A percentile compares a stretch with the other conserved stretches of the same genome.
These are phyloP conservation scores for Blastocystis sp. DNA, from an alignment of 352 stramenopile species.

Conservation along the genomic window DNA sequence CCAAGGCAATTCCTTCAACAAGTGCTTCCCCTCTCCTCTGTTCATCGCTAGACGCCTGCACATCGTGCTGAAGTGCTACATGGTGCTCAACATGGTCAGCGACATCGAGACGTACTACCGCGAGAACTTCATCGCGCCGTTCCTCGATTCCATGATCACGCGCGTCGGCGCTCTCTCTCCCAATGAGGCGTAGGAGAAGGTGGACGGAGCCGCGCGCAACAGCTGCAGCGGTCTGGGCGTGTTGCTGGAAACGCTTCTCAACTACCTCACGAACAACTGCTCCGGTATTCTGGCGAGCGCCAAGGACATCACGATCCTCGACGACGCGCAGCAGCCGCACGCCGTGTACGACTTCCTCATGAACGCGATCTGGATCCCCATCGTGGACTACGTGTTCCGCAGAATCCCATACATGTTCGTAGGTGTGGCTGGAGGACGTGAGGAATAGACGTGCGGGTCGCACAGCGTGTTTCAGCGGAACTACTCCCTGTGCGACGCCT, in stretches of 20 bases:
- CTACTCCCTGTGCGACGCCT: constrained; percentile 11
- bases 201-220: constrained; percentile 50
- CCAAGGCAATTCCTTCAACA: constrained; percentile 27
- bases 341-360: constrained; percentile 38
- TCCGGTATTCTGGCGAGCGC: not conserved
- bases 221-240: constrained; percentile 37
- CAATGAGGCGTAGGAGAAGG: constrained; percentile 17
- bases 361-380: constrained; percentile 13
- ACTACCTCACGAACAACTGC: constrained; percentile 43
- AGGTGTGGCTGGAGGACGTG: not conserved
- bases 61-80: constrained; percentile 45
- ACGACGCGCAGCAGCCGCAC: not conserved
- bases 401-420: constrained; percentile 45
- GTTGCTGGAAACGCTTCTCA: constrained; percentile 20
- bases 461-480: constrained; percentile 61
- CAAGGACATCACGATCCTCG: not conserved
- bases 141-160: constrained; percentile 62
- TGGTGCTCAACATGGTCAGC: constrained; percentile 36
- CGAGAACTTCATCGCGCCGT: constrained; percentile 52
- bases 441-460: constrained; percentile 29
- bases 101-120: constrained; percentile 55
- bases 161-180: not conserved
- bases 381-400: constrained; percentile 66
- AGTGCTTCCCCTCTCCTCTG: not conserved
- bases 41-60: constrained; percentile 12